A percentile compares a stretch with the other conserved stretches of the same genome.
These are phyloP conservation scores for Themeda triandra DNA, from an alignment of 176 grass and related monocot species.

Conservation along the genomic window DNA sequence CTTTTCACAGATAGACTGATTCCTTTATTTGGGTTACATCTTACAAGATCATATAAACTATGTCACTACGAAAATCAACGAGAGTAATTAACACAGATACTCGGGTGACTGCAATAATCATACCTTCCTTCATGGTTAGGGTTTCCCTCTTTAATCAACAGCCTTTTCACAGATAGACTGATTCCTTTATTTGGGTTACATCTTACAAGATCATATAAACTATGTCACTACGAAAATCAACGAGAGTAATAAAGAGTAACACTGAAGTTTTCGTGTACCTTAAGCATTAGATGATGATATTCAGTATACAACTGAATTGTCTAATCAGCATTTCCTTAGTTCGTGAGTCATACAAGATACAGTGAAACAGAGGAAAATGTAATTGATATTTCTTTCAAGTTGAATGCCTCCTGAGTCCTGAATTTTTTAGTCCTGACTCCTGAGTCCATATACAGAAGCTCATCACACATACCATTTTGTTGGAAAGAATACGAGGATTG, in stretches of 20 bases:
- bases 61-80: not conserved
- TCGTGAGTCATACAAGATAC: not conserved
- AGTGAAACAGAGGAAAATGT: not conserved
- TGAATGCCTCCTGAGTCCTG: not conserved
- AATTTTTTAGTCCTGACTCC: not conserved
- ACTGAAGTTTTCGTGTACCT: not conserved
- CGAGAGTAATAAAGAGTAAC: not conserved
- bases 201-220: not conserved
- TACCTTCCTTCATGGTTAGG: conserved; percentile 46
- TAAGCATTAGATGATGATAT: not conserved
- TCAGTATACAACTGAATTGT: not conserved
- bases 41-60: not conserved
- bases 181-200: conserved; percentile 1
- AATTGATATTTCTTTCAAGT: not conserved
- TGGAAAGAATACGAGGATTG: not conserved
- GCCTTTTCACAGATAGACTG: not conserved
- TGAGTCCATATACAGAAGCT: not conserved
- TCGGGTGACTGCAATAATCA: conserved; percentile 33
- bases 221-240: not conserved
- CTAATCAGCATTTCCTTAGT: not conserved
- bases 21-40: not conserved
- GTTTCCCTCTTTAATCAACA: conserved; percentile 28
- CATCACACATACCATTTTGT: not conserved
- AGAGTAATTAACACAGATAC: too few species aligned
- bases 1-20: conserved; percentile 1